phyloP scores from a whole-genome alignment of 2,329 filamentous ascomycete species.

The Lachnellula occidentalis region DNA sequence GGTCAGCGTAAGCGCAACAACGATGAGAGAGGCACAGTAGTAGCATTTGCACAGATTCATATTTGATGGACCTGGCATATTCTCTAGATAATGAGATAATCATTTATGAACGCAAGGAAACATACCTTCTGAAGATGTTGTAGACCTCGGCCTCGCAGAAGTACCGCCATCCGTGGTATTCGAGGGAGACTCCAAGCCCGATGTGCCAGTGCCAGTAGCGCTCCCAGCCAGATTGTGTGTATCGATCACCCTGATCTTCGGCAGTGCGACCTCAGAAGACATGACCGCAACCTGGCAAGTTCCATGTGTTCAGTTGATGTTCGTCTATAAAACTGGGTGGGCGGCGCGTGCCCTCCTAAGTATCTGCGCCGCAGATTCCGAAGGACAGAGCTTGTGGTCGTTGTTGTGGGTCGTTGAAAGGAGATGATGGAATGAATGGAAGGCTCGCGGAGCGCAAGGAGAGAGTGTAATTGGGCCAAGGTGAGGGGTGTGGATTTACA shows the following conservation, averaged over 20 bases:
- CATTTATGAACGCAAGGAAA: slow-evolving; percentile 6
- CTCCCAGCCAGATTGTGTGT: slow-evolving; percentile 19
- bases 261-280: slow-evolving; percentile 23
- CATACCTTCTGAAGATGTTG: slow-evolving; percentile 30
- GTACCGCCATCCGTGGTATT: slow-evolving; percentile 24
- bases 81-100: not conserved
- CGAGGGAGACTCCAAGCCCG: slow-evolving; percentile 24
- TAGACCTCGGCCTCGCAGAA: slow-evolving; percentile 23
- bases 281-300: slow-evolving; percentile 24
- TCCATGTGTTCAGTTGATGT: slow-evolving; percentile 24
- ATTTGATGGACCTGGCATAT: not conserved
- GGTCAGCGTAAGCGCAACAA: slow-evolving; percentile 22
- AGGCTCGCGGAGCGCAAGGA: not conserved
- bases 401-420: not conserved
- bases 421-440: not conserved
- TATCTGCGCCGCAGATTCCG: slow-evolving; percentile 17
- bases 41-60: slow-evolving; percentile 20
- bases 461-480: not conserved
- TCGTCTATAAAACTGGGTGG: not conserved
- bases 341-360: slow-evolving; percentile 9
- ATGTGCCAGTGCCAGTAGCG: slow-evolving; percentile 14
- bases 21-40: slow-evolving; percentile 10
- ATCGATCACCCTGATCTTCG: slow-evolving; percentile 29
- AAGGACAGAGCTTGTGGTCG: not conserved
- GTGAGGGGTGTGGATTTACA: not conserved